A percentile compares a stretch with the other conserved stretches of the same genome.
These are phyloP conservation scores for Vaucheria bursata DNA, from an alignment of 352 stramenopile genomes.

Conservation along the genomic window DNA sequence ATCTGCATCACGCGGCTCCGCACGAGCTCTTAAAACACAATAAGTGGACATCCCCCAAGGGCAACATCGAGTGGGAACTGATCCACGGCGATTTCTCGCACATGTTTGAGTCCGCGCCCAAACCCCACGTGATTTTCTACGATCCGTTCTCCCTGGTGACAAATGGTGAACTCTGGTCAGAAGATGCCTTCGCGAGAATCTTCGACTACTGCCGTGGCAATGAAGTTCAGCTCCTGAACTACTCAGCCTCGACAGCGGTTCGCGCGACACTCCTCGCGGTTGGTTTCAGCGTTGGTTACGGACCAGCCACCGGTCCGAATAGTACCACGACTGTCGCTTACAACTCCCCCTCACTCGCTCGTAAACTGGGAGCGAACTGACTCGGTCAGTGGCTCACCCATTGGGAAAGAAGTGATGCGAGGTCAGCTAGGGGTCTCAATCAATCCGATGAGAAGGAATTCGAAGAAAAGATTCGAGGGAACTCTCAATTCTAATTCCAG, in stretches of 20 bases:
- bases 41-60: not conserved
- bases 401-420: conserved; percentile 1
- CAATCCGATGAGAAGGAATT: conserved; percentile 3
- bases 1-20: not conserved
- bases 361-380: not conserved
- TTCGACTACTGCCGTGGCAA: not conserved
- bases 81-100: not conserved
- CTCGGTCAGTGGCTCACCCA: not conserved
- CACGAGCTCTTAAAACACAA: not conserved
- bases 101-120: not conserved
- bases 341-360: not conserved
- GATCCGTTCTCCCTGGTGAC: not conserved
- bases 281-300: not conserved
- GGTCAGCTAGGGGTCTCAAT: not conserved
- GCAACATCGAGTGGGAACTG: not conserved
- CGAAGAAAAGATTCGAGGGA: not conserved
- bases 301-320: not conserved
- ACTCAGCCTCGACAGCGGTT: not conserved
- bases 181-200: conserved; percentile 1
- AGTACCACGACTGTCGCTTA: not conserved
- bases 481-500: not conserved
- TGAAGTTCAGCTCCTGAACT: conserved; percentile 4
- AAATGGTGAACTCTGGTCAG: not conserved
- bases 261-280: not conserved
- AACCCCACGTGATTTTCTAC: conserved; percentile 3